Evolutionary conservation across 768 basidiomycete species (phyloP).

Genomic region (Tricholoma sp.): DNA sequence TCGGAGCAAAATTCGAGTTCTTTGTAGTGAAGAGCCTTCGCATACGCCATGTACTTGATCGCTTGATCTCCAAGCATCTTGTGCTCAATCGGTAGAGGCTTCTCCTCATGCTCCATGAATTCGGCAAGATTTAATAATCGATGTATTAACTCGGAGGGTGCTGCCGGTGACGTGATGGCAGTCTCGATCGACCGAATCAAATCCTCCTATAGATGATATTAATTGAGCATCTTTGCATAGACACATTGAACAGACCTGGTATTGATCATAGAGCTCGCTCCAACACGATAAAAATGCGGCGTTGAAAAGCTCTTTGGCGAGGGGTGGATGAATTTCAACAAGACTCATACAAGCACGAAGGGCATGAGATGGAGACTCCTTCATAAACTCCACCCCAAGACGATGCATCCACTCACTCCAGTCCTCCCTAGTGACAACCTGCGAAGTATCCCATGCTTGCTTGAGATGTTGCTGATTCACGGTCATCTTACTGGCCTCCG

Average conservation of each 20-base stretch:
- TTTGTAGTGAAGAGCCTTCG: slow-evolving; percentile 98
- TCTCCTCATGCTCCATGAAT: slow-evolving; percentile 99
- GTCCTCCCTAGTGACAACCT: slow-evolving; percentile 72
- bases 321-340: slow-evolving; percentile 84
- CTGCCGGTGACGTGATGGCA: slow-evolving; percentile 72
- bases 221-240: neutral
- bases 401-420: slow-evolving; percentile 97
- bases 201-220: slow-evolving; percentile 62
- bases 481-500: slow-evolving; percentile 82
- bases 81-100: slow-evolving; percentile 89
- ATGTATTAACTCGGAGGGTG: slow-evolving; percentile 87
- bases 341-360: slow-evolving; percentile 92
- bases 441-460: slow-evolving; percentile 90
- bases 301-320: slow-evolving; percentile 95
- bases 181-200: slow-evolving; percentile 84
- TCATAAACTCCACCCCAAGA: slow-evolving; percentile 95
- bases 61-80: slow-evolving; percentile 92
- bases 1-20: slow-evolving; percentile 95
- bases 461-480: slow-evolving; percentile 98
- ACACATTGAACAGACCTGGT: slow-evolving; percentile 62
- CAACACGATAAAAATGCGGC: slow-evolving; percentile 98
- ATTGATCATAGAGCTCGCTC: slow-evolving; percentile 92
- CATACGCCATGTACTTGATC: slow-evolving; percentile 88
- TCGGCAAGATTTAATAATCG: slow-evolving; percentile 90
- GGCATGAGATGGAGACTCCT: slow-evolving; percentile 96